These are phyloP conservation scores for Cichorium intybus DNA, from an alignment of 140 eudicot species.

Conservation along the genomic window DNA sequence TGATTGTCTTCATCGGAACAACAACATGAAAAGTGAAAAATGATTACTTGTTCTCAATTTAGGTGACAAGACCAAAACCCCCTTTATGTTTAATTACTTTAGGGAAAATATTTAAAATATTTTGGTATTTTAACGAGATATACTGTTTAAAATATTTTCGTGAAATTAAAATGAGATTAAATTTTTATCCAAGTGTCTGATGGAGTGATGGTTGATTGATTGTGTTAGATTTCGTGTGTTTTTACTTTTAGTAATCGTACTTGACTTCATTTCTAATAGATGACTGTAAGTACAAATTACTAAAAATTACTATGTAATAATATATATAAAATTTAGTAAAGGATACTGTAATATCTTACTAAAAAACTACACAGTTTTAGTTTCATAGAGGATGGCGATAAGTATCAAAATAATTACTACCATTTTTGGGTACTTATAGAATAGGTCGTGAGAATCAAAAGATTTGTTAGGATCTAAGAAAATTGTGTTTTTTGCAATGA, in stretches of 20 bases:
- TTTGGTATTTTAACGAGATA: neutral
- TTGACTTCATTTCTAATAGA: too few species aligned
- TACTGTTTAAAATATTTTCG: too few species aligned
- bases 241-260: neutral
- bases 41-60: slow-evolving; percentile 45
- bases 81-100: slow-evolving; percentile 7
- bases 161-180: too few species aligned
- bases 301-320: too few species aligned
- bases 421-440: too few species aligned
- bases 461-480: too few species aligned
- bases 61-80: slow-evolving; percentile 27
- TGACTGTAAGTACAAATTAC: too few species aligned
- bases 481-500: too few species aligned
- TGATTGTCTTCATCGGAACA: slow-evolving; percentile 45
- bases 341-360: neutral
- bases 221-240: neutral
- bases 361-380: neutral
- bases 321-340: too few species aligned
- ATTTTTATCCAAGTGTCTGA: neutral
- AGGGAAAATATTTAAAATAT: neutral
- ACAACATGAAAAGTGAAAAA: slow-evolving; percentile 19
- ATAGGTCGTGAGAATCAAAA: too few species aligned
- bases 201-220: neutral
- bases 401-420: neutral
- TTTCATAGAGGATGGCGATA: neutral